Evolutionary conservation across 441 rosid species (phyloP).

Genomic region (Brassica balearica): DNA sequence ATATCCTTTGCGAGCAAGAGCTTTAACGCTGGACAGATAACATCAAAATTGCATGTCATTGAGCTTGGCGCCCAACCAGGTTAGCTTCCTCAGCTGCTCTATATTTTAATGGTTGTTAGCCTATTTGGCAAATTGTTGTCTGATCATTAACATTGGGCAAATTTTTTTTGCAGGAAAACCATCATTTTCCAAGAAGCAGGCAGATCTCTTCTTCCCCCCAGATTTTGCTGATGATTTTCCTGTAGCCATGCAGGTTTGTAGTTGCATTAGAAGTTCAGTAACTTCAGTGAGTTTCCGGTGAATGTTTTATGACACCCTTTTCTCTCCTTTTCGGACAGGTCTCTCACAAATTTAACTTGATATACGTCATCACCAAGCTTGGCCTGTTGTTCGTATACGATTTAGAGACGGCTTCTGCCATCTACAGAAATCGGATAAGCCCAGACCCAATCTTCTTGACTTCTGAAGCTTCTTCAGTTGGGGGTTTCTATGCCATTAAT

Average conservation of each 20-base stretch:
- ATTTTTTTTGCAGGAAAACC: constrained; percentile 72
- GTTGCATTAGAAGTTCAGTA: constrained; percentile 26
- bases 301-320: constrained; percentile 32
- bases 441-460: constrained; percentile 99
- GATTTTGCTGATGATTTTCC: constrained; percentile 99
- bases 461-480: constrained; percentile 84
- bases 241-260: constrained; percentile 96
- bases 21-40: constrained; percentile 90
- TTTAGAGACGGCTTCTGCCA: constrained; percentile 98
- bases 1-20: constrained; percentile 92
- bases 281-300: constrained; percentile 33
- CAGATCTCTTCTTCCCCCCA: constrained; percentile 99
- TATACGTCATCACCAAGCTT: constrained; percentile 96
- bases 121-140: constrained; percentile 25
- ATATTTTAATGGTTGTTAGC: constrained; percentile 10
- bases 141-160: constrained; percentile 21
- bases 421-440: constrained; percentile 96
- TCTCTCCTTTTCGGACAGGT: constrained; percentile 65
- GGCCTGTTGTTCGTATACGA: constrained; percentile 99
- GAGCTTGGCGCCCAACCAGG: constrained; percentile 99
- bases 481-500: constrained; percentile 97
- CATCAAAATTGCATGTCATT: constrained; percentile 94
- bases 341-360: constrained; percentile 93
- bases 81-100: constrained; percentile 44
- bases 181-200: constrained; percentile 94